Conservation (phyloP, 306 rosid species). For the Trifolium pratense region DNA sequence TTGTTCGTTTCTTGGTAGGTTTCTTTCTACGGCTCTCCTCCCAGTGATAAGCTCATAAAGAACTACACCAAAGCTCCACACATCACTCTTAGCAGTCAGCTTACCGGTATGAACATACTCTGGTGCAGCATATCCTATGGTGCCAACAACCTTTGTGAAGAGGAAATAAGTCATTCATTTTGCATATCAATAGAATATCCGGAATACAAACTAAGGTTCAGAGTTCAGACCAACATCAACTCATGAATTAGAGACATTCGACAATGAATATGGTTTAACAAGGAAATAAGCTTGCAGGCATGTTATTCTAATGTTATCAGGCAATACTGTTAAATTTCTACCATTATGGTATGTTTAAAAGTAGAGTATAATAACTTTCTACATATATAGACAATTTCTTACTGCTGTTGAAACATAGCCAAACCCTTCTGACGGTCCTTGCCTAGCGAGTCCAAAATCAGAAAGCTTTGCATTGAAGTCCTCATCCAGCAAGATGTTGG, state of each 20-base stretch:
- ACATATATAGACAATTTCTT: constrained; percentile 46
- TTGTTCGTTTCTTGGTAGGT: constrained; percentile 86
- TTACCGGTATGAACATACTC: constrained; percentile 93
- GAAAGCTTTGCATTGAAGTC: constrained; percentile 96
- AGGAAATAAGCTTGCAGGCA: constrained; percentile 1
- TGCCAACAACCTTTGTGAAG: constrained; percentile 82
- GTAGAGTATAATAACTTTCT: constrained; percentile 17
- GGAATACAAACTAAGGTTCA: constrained; percentile 20
- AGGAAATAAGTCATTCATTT: constrained; percentile 43
- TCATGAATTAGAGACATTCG: constrained; percentile 21
- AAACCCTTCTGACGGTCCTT: constrained; percentile 86
- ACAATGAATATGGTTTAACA: constrained; percentile 9
- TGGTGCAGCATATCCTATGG: constrained; percentile 96
- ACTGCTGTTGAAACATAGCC: constrained; percentile 91
- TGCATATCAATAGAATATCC: constrained; percentile 23
- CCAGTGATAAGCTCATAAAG: constrained; percentile 95
- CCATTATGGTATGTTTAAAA: constrained; percentile 21
- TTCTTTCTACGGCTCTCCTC: constrained; percentile 92
- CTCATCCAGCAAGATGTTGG: constrained; percentile 86
- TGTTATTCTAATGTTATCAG: constrained; percentile 29
- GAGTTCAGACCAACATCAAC: constrained; percentile 23
- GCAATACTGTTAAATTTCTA: constrained; percentile 13
- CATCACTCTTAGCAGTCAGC: constrained; percentile 92
- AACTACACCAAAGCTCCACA: constrained; percentile 96
- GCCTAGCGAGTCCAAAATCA: constrained; percentile 98